Conservation (phyloP, 768 basidiomycete genomes). For the Paxillus rubicundulus region DNA sequence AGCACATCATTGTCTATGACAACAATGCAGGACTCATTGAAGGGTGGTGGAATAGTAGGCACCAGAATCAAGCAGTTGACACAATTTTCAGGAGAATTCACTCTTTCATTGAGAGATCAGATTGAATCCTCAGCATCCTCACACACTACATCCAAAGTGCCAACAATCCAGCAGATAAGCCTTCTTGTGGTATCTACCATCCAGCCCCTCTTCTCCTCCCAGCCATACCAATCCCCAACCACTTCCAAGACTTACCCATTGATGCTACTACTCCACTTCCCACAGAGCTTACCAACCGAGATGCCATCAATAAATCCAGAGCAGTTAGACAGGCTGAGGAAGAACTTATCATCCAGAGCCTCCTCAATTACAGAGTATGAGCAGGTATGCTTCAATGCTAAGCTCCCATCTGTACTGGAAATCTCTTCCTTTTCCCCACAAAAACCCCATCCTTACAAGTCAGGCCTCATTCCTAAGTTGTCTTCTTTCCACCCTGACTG, state of each 20-base stretch:
- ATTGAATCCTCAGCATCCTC: background rate
- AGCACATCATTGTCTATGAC: conserved; percentile 4
- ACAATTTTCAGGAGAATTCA: conserved; percentile 10
- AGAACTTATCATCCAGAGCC: background rate
- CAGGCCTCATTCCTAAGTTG: background rate
- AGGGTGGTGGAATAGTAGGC: conserved; percentile 8
- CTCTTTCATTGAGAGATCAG: background rate
- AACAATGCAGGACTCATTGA: conserved; percentile 12
- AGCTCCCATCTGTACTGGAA: background rate
- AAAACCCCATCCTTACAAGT: background rate
- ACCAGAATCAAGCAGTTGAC: conserved; percentile 9
- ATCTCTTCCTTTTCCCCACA: background rate
- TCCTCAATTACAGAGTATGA: background rate
- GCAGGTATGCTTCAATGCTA: background rate
- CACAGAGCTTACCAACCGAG: background rate
- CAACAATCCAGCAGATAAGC: conserved; percentile 20
- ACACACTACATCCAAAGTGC: conserved; percentile 9
- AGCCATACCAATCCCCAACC: background rate
- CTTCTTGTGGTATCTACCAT: conserved; percentile 12
- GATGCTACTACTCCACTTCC: background rate
- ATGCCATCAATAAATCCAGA: background rate
- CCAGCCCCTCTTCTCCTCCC: conserved; percentile 9
- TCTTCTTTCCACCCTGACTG: background rate
- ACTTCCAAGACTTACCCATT: conserved; percentile 2
- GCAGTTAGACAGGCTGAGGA: background rate